Evolutionary conservation across 495 filamentous ascomycete species (phyloP), one percentile per base, ranked within the genome.

Genomic region (Penicillium angulare): DNA sequence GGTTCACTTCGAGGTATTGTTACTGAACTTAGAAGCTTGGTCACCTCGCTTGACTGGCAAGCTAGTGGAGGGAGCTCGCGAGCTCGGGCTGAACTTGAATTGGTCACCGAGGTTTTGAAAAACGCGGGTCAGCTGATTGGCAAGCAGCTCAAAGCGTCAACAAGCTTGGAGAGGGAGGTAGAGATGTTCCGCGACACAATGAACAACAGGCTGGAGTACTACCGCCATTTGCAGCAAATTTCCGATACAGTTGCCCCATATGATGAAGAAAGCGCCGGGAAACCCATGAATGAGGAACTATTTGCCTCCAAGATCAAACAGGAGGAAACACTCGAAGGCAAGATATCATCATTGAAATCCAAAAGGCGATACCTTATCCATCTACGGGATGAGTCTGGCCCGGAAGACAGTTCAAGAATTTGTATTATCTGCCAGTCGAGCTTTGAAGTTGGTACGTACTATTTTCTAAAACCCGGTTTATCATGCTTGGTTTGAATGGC

Each of bases 141-240:
- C 7, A 75, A 83, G 33, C 90, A 95, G 63, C 71, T 62, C 4
- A 95, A 92, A 67, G 76, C 73, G 5, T 71, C 75, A 0, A 62
- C 67, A 1, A 76, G 63, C 10, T 56, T 96, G 40, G 79, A 87
- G 45, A 86, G 78, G 57, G 92, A 96, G 57, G 61, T 90, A 4
- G 84, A 92, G 29, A 64, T 84, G 29, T 93, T 96, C 60, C 84
- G 81, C 22, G 78, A 80, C 27, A 81, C 86, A 0, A 87, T 89
- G 78, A 96, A 96, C 57, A 76, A 83, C 40, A 82, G 92, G 10
- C 69, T 95, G 5, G 89, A 92, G 32, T 97, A 86, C 52, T 96
- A 96, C 65, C 82, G 86, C 0, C 92, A 96, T 56, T 71, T 98
- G 16, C 92, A 97, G 61, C 78, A 81, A 15, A 82, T 97, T 27